These are phyloP conservation scores for Linnemannia hyalina DNA, from an alignment of 192 early-diverging fungal genomes.

Conservation along the genomic window DNA sequence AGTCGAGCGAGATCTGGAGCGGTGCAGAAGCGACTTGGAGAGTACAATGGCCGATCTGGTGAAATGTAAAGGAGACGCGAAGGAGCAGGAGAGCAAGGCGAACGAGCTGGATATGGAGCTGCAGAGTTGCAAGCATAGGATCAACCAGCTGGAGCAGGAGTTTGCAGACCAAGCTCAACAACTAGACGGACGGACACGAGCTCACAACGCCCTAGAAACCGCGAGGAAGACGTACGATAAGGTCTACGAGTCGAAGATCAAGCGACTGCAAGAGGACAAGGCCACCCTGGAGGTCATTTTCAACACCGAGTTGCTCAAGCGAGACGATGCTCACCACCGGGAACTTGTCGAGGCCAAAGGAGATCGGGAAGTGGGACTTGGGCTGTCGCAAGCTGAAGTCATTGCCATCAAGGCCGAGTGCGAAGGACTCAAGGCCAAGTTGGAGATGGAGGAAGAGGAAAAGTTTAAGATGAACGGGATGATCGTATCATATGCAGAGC, in stretches of 20 bases:
- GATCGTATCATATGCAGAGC: neutral
- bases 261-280: slow-evolving; percentile 33
- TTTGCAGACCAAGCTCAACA: slow-evolving; percentile 25
- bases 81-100: slow-evolving; percentile 6
- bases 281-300: slow-evolving; percentile 2
- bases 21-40: slow-evolving; percentile 5
- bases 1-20: slow-evolving; percentile 25
- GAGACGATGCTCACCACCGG: neutral
- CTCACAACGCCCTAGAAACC: slow-evolving; percentile 21
- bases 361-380: neutral
- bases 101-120: slow-evolving; percentile 11
- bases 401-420: neutral
- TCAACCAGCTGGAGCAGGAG: neutral
- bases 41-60: slow-evolving; percentile 17
- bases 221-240: slow-evolving; percentile 35
- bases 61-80: neutral
- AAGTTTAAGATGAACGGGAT: neutral
- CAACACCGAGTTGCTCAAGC: slow-evolving; percentile 11
- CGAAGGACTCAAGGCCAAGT: neutral
- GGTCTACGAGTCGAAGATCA: slow-evolving; percentile 44
- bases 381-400: neutral
- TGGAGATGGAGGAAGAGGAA: neutral
- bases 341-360: neutral
- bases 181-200: slow-evolving; percentile 31
- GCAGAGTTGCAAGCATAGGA: neutral